Base-by-base conservation (phyloP, 176 grass and related monocot species). In the Triticum turgidum region DNA sequence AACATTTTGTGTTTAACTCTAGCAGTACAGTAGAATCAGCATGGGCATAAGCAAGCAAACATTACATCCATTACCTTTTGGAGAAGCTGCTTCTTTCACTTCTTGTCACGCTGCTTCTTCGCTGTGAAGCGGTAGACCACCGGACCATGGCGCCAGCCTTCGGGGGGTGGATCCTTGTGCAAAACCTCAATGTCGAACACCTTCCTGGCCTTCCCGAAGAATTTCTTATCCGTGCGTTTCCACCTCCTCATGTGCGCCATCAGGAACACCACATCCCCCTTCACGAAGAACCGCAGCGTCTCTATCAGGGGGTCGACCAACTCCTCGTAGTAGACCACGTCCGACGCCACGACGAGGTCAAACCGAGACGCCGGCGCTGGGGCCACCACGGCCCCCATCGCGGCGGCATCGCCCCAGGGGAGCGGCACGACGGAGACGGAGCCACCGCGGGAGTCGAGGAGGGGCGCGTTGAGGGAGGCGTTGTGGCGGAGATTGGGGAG, bases 191-290 rank as follows among this genome's bases (percentile, higher is more conserved):
- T 85, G 73, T 84, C 83, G 82, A 96, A 98, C 76, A 87, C 3
- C 77, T 98, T 96, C 87, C 89, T 92, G 37, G 92, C 94, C 82
- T 90, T 96, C 25, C 79, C 89, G 67, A 98, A 98, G 89, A 98
- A 96, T 78, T 84, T 82, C 69, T 93, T 88, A 81, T 98, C 94
- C 13, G 86, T 91, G 77, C 93, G 93, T 86, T 96, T 98, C 97
- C 97, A 96, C 90, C 97, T 90, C 87, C 76, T 96, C 94, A 94
- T 85, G 80, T 98, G 94, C 69, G 88, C 97, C 97, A 98, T 96
- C 17, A 96, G 25, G 82, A 98, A 94, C 49, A 77, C 79, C 25
- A 88, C 92, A 27, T 94, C 86, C 4, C 92, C 90, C 90, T 80
- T 96, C 1, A 91, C 93, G 66, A 96, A 96, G 82, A 84, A 91